phyloP scores from a whole-genome alignment of 805 yeast species.

The Cyberlindnera xishuangbannaensis region DNA sequence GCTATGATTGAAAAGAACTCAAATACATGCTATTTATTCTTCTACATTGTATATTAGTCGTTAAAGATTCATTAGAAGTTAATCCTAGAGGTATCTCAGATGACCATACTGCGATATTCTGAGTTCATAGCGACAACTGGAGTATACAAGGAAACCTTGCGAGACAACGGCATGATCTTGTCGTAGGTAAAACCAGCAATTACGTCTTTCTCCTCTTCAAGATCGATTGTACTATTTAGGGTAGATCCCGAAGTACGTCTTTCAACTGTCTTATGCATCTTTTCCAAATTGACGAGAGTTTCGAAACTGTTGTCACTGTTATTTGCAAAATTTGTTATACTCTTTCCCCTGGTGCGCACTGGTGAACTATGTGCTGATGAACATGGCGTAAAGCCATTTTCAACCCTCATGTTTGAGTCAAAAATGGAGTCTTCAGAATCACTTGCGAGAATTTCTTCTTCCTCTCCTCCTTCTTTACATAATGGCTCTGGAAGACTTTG shows the following conservation, averaged over 20 bases:
- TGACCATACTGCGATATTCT: conserved; percentile 1
- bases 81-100: too few relatives aligned
- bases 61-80: too few relatives aligned
- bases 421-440: conserved; percentile 10
- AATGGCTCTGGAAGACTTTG: conserved; percentile 10
- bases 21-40: too few relatives aligned
- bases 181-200: conserved; percentile 24
- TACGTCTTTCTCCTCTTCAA: conserved; percentile 5
- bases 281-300: conserved; percentile 13
- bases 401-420: conserved; percentile 2
- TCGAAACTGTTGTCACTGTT: conserved; percentile 12
- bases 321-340: conserved; percentile 18
- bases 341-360: conserved; percentile 8
- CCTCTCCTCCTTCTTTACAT: not conserved
- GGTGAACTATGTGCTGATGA: conserved; percentile 13
- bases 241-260: conserved; percentile 20
- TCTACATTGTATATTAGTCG: too few relatives aligned
- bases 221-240: too few relatives aligned
- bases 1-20: not conserved
- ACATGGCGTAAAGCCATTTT: conserved; percentile 6
- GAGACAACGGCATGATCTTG: conserved; percentile 15
- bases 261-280: conserved; percentile 1
- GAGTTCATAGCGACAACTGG: too few relatives aligned
- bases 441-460: too few relatives aligned
- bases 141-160: too few relatives aligned